These are phyloP conservation scores for Rhodotorula graminis DNA, from an alignment of 768 basidiomycete species.

Conservation along the genomic window DNA sequence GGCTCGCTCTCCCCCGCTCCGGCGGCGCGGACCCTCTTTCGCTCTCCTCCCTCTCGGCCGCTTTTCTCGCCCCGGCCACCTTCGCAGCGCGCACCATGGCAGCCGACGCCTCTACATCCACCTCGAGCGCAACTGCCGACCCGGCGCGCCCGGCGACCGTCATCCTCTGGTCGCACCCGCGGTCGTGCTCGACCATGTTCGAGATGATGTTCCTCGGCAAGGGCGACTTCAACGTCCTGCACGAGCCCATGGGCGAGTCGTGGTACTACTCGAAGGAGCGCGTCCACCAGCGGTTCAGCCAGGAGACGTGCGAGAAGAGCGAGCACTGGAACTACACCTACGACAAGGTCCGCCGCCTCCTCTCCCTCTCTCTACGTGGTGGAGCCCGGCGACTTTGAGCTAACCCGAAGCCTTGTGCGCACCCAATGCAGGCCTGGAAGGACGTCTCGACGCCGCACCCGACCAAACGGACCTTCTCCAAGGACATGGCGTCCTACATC, in stretches of 20 bases:
- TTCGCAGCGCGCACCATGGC: neutral
- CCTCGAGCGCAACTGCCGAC: neutral
- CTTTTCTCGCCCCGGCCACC: too few species aligned
- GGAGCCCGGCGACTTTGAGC: too few species aligned
- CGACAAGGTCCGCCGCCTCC: slow-evolving; percentile 39
- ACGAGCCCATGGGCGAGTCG: slow-evolving; percentile 40
- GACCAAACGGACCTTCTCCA: slow-evolving; percentile 35
- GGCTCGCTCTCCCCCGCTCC: too few species aligned
- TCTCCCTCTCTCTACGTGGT: too few species aligned
- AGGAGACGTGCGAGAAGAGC: slow-evolving; percentile 18
- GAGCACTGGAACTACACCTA: slow-evolving; percentile 31
- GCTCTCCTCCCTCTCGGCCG: too few species aligned
- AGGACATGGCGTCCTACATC: slow-evolving; percentile 44
- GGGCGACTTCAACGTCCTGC: slow-evolving; percentile 37
- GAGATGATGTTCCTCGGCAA: slow-evolving; percentile 37
- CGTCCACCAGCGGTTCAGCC: slow-evolving; percentile 36
- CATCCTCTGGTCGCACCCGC: slow-evolving; percentile 38
- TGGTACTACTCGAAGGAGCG: slow-evolving; percentile 40
- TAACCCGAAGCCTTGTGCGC: too few species aligned
- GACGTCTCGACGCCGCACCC: slow-evolving; percentile 29
- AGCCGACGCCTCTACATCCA: neutral
- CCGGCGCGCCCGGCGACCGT: neutral
- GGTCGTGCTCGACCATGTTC: slow-evolving; percentile 41
- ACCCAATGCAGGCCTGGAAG: too few species aligned
- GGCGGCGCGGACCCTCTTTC: too few species aligned